Base-by-base conservation (phyloP, 2,329 filamentous ascomycete species). In the Neofusicoccum laricinum region DNA sequence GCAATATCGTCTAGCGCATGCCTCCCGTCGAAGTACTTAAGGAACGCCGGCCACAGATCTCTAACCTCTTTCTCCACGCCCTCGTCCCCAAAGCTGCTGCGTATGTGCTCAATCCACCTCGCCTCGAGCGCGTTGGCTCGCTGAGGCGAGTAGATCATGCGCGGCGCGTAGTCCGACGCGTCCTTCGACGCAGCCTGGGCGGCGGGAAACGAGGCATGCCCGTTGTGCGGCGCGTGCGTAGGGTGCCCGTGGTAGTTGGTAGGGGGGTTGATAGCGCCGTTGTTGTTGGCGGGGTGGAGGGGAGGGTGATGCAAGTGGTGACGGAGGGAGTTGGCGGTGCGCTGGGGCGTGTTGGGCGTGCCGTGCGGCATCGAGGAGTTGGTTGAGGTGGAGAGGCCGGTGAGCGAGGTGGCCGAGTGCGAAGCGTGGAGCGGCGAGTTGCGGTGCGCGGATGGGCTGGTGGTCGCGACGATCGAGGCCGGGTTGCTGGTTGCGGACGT, bases 21-120 rank as follows among this genome's bases (percentile, higher is more conserved):
- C 64, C 84, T 85, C 0, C 95, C 95, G 75, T 98, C 93, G 70
- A 98, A 92, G 76, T 97, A 95, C 75, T 90, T 92, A 71, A 89
- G 85, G 70, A 97, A 87, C 49, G 84, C 81, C 2, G 87, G 85
- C 90, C 93, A 96, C 53, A 86, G 84, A 64, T 86, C 84, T 46
- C 86, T 82, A 14, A 91, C 76, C 65, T 87, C 85, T 30, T 46
- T 59, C 25, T 58, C 53, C 10, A 45, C 53, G 14, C 38, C 53
- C 15, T 65, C 57, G 17, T 75, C 73, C 48, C 71, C 67, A 46
- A 78, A 77, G 0, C 67, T 69, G 21, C 71, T 66, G 5, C 72
- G 71, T 41, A 77, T 76, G 59, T 78, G 76, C 61, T 81, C 83
- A 1, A 88, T 75, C 84, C 85, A 96, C 17, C 90, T 83, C 1